phyloP scores from a whole-genome alignment of 768 basidiomycete species.

The Psilocybe subaeruginosa region DNA sequence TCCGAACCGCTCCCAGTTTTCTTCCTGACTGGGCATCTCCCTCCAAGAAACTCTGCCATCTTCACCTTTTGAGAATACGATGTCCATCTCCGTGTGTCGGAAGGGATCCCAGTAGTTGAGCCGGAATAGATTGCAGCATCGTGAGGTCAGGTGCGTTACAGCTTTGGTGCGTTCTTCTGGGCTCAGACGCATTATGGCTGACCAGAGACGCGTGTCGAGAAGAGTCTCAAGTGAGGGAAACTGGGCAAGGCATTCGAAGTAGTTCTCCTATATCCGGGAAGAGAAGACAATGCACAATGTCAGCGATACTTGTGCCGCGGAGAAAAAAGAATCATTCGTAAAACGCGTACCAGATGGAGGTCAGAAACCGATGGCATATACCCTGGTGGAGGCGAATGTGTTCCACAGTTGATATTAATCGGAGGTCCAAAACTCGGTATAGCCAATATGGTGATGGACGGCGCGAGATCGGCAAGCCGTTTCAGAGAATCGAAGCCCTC shows the following conservation, averaged over 20 bases:
- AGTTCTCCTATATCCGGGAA: not conserved
- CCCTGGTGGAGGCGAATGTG: not conserved
- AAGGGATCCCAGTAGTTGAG: not conserved
- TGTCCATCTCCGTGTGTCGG: not conserved
- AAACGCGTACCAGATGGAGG: not conserved
- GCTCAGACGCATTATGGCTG: not conserved
- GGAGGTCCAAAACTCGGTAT: not conserved
- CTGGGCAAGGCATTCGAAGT: not conserved
- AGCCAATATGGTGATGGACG: not conserved
- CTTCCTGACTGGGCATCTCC: not conserved
- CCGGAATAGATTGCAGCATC: not conserved
- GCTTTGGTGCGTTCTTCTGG: not conserved
- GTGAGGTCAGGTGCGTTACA: not conserved
- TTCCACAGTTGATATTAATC: not conserved
- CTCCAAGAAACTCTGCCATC: not conserved
- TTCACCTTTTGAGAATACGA: not conserved
- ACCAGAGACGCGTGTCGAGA: not conserved
- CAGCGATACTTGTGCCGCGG: not conserved
- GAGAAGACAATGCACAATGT: not conserved
- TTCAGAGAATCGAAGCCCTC: slow-evolving; percentile 16
- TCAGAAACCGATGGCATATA: not conserved
- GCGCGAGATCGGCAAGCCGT: not conserved
- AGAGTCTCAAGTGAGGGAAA: not conserved
- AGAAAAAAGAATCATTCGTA: not conserved
- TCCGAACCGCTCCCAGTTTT: slow-evolving; percentile 1